Evolutionary conservation across 352 stramenopile genomes (phyloP), one percentile per base, ranked within the genome.

Genomic region (Thalassiosira ordinaria): DNA sequence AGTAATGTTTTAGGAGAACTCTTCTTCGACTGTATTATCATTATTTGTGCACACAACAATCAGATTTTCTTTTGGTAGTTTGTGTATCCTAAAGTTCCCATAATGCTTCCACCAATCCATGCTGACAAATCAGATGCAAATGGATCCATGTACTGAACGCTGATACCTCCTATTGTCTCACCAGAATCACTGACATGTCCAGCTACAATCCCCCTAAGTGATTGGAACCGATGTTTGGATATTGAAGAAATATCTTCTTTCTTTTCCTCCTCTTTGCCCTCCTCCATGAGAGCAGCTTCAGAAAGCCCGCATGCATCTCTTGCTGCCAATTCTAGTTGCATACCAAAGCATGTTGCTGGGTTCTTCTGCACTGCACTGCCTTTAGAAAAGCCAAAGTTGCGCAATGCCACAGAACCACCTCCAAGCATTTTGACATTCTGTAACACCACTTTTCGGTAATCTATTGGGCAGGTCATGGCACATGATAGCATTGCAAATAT

Each of bases 31-130:
- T 47, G 13, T n/a, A 18, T n/a, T 16, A 16, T 47, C n/a, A 27
- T 60, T 26, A 47, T 47, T 47, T 16, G 39, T n/a, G n/a, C n/a
- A n/a, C n/a, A n/a, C 39, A 47, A 47, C 11, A 41, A 41, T 47
- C 13, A 31, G 3, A 52, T 51, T 65, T 65, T 65, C 37, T 52
- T 65, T 35, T 52, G 56, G 33, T 65, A 52, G 1, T 51, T 5
- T 0, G 56, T 37, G 56, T 35, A 65, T 14, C 49, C 68, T n/a
- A 78, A 64, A 51, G 66, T 68, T 18, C 75, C 75, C 66, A 83
- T 83, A 14, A 83, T 53, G 70, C 75, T 83, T 7, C 59, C 75
- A 37, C 75, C 67, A 1, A 83, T 29, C 75, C 75, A 83, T 35
- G 57, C 29, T 47, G 62, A 59, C 24, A 75, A 6, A 56, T 83